Evolutionary conservation across 768 basidiomycete species (phyloP).

Genomic region (Sarcodon sp.): DNA sequence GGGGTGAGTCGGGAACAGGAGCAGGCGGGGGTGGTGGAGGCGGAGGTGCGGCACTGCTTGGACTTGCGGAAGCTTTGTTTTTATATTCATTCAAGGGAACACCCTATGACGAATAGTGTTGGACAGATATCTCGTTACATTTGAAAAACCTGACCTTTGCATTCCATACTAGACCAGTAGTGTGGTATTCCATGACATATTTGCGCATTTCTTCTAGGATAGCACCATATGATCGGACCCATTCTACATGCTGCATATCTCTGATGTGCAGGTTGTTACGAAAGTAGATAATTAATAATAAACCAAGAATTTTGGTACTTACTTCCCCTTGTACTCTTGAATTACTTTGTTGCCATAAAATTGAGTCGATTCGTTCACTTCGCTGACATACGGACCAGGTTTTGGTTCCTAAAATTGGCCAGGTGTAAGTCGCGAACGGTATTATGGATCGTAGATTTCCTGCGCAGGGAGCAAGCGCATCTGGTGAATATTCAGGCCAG

Average conservation of each 20-base stretch:
- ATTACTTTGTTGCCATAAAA: slow-evolving; percentile 88
- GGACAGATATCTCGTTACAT: not conserved
- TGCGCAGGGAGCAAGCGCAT: not conserved
- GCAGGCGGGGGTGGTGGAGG: slow-evolving; percentile 33
- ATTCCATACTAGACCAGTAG: slow-evolving; percentile 86
- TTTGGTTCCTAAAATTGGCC: slow-evolving; percentile 40
- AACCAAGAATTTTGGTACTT: slow-evolving; percentile 13
- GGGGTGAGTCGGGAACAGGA: slow-evolving; percentile 27
- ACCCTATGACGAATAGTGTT: slow-evolving; percentile 27
- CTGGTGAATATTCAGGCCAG: not conserved
- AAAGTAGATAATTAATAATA: not conserved
- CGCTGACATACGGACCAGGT: slow-evolving; percentile 68
- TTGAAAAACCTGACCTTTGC: slow-evolving; percentile 36
- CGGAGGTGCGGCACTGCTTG: slow-evolving; percentile 32
- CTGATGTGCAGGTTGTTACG: slow-evolving; percentile 26
- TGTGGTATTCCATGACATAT: slow-evolving; percentile 78
- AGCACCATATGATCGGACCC: slow-evolving; percentile 62
- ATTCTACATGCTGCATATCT: slow-evolving; percentile 77
- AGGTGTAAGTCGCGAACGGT: not conserved
- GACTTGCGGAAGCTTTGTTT: slow-evolving; percentile 16
- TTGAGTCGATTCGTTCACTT: slow-evolving; percentile 74
- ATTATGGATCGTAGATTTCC: not conserved
- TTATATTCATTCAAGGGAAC: slow-evolving; percentile 43
- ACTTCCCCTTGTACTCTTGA: slow-evolving; percentile 93
- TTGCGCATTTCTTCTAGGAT: slow-evolving; percentile 69